Evolutionary conservation across 345 rosid genomes (phyloP).

Genomic region (Populus davidiana): DNA sequence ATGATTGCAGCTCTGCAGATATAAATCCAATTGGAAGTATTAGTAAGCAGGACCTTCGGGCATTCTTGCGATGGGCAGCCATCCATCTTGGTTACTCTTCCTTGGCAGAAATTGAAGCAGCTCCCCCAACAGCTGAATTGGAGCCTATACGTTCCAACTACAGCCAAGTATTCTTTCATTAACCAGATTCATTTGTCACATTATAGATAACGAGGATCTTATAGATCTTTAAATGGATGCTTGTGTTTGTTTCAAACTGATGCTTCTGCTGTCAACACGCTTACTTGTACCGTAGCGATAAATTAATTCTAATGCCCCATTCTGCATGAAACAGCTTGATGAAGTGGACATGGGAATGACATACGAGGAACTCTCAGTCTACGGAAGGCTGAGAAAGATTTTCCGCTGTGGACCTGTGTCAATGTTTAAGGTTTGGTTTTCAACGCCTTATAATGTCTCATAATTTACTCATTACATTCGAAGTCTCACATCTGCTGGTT

Average conservation of each 20-base stretch:
- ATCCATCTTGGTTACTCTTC: conserved; percentile 78
- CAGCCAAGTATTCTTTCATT: conserved; percentile 49
- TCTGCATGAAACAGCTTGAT: conserved; percentile 58
- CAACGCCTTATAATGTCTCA: background rate
- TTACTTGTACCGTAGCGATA: background rate
- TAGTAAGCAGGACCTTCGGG: conserved; percentile 79
- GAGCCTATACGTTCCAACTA: conserved; percentile 90
- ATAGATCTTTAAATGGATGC: background rate
- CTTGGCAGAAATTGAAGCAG: conserved; percentile 84
- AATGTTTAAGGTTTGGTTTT: conserved; percentile 76
- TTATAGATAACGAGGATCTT: background rate
- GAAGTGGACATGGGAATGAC: conserved; percentile 95
- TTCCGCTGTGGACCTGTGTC: conserved; percentile 94
- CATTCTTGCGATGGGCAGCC: conserved; percentile 91
- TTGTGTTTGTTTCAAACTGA: background rate
- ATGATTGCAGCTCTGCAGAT: conserved; percentile 94
- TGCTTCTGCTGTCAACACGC: background rate
- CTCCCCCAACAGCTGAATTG: conserved; percentile 96
- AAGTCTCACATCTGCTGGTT: background rate
- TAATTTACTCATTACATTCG: background rate
- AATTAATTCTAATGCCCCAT: conserved; percentile 4
- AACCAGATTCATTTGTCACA: background rate
- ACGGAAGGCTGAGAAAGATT: conserved; percentile 73
- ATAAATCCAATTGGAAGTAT: conserved; percentile 96
- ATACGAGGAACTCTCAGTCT: conserved; percentile 84